phyloP scores from a whole-genome alignment of 805 yeast genomes.

The Teunomyces lycoperdinae region DNA sequence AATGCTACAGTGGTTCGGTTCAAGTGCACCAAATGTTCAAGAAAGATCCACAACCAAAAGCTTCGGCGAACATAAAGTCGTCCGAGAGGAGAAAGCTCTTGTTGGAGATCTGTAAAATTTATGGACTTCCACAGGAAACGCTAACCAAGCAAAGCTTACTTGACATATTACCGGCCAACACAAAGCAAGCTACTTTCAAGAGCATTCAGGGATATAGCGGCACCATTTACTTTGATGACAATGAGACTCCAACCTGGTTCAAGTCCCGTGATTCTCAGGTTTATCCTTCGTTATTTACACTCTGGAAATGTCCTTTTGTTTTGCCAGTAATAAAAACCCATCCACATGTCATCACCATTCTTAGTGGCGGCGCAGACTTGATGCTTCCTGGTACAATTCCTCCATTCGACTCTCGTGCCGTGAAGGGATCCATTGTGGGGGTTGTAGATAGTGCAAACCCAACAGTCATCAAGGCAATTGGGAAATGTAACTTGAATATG shows the following conservation, averaged over 20 bases:
- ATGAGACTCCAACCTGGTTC: conserved; percentile 73
- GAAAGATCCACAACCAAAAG: conserved; percentile 50
- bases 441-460: conserved; percentile 63
- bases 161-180: conserved; percentile 46
- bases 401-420: conserved; percentile 51
- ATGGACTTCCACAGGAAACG: conserved; percentile 35
- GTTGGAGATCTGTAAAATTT: conserved; percentile 39
- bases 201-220: conserved; percentile 55
- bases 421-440: conserved; percentile 63
- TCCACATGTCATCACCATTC: conserved; percentile 63
- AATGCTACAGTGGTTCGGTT: too few relatives aligned
- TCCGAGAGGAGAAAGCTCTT: conserved; percentile 69
- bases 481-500: conserved; percentile 54
- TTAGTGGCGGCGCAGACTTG: conserved; percentile 77
- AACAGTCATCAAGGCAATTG: conserved; percentile 67
- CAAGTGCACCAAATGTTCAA: conserved; percentile 17
- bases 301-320: conserved; percentile 67
- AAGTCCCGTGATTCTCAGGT: conserved; percentile 50
- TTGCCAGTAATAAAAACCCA: conserved; percentile 73
- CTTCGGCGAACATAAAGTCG: conserved; percentile 74
- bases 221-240: conserved; percentile 59
- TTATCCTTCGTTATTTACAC: conserved; percentile 70
- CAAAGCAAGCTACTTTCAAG: conserved; percentile 64
- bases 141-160: conserved; percentile 42
- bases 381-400: conserved; percentile 72